Conservation (phyloP, 805 yeast species). For the Yarrowia sp. region DNA sequence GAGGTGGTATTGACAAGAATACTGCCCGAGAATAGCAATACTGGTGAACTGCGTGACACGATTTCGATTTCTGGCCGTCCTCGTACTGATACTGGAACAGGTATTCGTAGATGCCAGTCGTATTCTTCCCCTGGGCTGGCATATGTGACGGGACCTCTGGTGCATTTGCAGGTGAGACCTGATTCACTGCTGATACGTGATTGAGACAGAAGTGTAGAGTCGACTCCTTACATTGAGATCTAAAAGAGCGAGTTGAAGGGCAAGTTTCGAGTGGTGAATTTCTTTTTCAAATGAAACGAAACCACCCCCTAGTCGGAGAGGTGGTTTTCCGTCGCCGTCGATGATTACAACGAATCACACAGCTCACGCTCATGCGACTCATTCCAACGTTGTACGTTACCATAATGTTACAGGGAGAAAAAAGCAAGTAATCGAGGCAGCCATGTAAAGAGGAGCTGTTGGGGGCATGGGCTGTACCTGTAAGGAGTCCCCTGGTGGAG, state of each 20-base stretch:
- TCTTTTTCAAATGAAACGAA: slow-evolving; percentile 6
- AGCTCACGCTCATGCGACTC: neutral
- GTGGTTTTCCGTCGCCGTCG: no score
- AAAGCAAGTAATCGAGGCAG: neutral
- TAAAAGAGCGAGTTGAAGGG: no score
- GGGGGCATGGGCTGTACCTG: neutral
- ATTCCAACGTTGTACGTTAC: neutral
- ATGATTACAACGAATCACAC: no score
- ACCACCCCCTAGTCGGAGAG: neutral
- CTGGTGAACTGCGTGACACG: no score
- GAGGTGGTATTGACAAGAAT: neutral
- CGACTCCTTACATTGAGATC: slow-evolving; percentile 2
- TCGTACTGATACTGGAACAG: no score
- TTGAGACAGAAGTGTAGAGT: neutral
- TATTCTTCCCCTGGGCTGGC: no score
- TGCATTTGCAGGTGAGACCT: slow-evolving; percentile 9
- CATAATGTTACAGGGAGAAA: neutral
- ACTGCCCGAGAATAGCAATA: neutral
- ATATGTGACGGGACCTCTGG: neutral
- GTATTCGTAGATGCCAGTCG: no score
- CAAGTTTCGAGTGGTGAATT: no score
- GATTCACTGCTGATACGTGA: slow-evolving; percentile 11
- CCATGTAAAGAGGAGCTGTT: neutral
- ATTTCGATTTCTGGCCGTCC: no score
- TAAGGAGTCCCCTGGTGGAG: no score